Base-by-base conservation (phyloP, 2,329 filamentous ascomycete genomes). In the Fusarium denticulatum region DNA sequence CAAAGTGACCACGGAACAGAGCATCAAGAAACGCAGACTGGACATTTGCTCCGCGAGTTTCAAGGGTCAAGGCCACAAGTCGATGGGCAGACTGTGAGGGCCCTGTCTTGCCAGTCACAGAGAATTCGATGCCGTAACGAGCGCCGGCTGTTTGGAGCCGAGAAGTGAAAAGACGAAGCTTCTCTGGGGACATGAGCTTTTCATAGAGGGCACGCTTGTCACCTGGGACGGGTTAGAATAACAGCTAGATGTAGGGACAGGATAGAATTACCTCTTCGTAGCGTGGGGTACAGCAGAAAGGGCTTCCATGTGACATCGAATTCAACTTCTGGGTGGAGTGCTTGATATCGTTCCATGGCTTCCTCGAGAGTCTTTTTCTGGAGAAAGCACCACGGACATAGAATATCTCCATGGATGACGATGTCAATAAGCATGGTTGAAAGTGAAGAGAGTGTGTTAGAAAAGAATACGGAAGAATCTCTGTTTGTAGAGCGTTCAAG, bases 311-410 rank as follows among this genome's bases (percentile, higher is more conserved):
- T 77, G 18, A 88, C 77, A 46, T 86, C 82, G 64, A 88, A 88
- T 10, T 82, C 80, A 30, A 83, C 81, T 22, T 83, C 81, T 0
- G 85, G 85, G 66, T 87, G 81, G 20, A 72, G 73, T 8, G 77
- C 71, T 60, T 79, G 79, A 76, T 85, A 87, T 11, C 77, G 72
- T 28, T 80, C 76, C 69, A 88, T 86, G 61, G 87, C 86, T 18
- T 67, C 72, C 65, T 87, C 83, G 58, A 89, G 81, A 60, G 82
- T 84, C 63, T 81, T 83, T 69, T 86, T 83, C 64, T 84, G 83
- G 66, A 88, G 81, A 73, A 86, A 89, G 73, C 85, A 88, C 81
- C 86, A 88, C 8, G 87, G 86, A 65, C 87, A 89, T 42, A 87
- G 80, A 12, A 86, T 82, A 76, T 89, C 87, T 42, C 85, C 80